These are phyloP conservation scores for Dictyophora rubrovolvata DNA, from an alignment of 768 basidiomycete genomes.

Conservation along the genomic window DNA sequence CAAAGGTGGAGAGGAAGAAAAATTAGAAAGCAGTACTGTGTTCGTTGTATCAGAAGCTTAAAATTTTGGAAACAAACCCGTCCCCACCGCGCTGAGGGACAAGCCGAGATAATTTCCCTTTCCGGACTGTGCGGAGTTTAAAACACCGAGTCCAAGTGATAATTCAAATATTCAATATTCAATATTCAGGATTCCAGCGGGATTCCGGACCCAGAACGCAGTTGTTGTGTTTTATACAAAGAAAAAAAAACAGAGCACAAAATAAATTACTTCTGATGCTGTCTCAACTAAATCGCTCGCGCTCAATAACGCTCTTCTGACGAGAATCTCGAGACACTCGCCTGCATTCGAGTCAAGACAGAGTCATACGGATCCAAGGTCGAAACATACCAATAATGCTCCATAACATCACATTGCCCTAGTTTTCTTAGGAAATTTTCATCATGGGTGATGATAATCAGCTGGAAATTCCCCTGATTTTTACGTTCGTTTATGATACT, in stretches of 20 bases:
- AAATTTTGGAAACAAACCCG: no score
- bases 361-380: neutral
- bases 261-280: neutral
- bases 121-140: no score
- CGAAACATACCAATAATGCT: slow-evolving; percentile 74
- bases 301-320: slow-evolving; percentile 73
- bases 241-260: neutral
- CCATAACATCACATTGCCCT: slow-evolving; percentile 86
- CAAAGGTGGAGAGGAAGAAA: no score
- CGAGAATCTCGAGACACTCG: slow-evolving; percentile 60
- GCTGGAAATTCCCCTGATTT: slow-evolving; percentile 85
- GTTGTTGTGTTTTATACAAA: neutral
- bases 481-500: slow-evolving; percentile 94
- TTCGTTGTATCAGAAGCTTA: no score
- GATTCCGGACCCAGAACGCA: neutral
- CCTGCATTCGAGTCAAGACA: slow-evolving; percentile 35
- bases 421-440: slow-evolving; percentile 89
- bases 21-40: no score
- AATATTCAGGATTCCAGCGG: no score
- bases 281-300: slow-evolving; percentile 23
- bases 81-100: no score
- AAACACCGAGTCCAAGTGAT: no score
- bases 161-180: no score
- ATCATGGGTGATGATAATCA: slow-evolving; percentile 95
- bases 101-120: no score